These are phyloP conservation scores for Candida sonorensis DNA, from an alignment of 805 yeast species.

Conservation along the genomic window DNA sequence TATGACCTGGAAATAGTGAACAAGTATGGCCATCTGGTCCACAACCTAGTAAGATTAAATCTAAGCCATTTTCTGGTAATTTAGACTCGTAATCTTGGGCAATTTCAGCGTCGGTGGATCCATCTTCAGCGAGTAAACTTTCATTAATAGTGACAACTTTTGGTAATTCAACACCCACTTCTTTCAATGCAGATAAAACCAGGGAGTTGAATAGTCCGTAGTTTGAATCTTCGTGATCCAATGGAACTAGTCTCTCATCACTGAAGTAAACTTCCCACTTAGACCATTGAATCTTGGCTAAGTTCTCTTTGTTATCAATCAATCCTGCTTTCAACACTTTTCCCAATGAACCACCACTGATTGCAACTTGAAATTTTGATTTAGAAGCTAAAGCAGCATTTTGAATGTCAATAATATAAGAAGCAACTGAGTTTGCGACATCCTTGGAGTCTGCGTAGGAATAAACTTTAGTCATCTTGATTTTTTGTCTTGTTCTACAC, in stretches of 20 bases:
- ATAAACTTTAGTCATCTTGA: constrained; percentile 30
- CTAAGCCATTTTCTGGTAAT: constrained; percentile 47
- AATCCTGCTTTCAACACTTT: constrained; percentile 64
- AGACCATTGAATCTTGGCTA: constrained; percentile 49
- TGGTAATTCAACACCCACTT: constrained; percentile 41
- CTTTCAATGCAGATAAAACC: constrained; percentile 45
- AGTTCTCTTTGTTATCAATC: constrained; percentile 44
- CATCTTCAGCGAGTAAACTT: constrained; percentile 47
- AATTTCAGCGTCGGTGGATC: constrained; percentile 44
- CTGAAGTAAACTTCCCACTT: constrained; percentile 81
- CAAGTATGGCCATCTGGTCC: constrained; percentile 98
- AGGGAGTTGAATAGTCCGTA: constrained; percentile 68
- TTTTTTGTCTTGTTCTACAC: not conserved
- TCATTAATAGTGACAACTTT: constrained; percentile 62
- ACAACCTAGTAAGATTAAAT: constrained; percentile 75
- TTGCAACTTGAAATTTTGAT: constrained; percentile 60
- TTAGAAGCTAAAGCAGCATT: constrained; percentile 43
- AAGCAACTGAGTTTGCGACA: constrained; percentile 63
- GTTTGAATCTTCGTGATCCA: constrained; percentile 79
- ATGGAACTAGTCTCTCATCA: constrained; percentile 86
- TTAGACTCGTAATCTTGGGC: constrained; percentile 57
- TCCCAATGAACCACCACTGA: constrained; percentile 89
- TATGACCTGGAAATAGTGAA: constrained; percentile 84
- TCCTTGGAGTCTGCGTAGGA: constrained; percentile 47
- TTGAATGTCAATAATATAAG: constrained; percentile 55